Conservation (phyloP, 306 rosid genomes). For the Inga oerstediana region DNA sequence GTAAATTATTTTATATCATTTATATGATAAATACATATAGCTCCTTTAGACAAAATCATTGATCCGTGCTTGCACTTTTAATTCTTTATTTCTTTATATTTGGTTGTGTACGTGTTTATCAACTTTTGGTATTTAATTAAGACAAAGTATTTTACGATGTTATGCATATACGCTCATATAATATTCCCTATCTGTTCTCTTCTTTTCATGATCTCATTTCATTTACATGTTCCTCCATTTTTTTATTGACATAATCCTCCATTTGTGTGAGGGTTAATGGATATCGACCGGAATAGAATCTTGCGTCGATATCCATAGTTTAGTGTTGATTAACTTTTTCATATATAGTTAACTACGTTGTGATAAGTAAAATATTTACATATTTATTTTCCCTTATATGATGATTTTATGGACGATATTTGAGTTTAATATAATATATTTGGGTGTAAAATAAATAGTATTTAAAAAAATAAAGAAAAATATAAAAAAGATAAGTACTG, state of each 20-base stretch:
- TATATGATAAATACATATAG: background rate
- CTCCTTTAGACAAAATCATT: slow-evolving; percentile 46
- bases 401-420: too few species aligned
- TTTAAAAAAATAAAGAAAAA: too few species aligned
- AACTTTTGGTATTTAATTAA: slow-evolving; percentile 33
- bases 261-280: background rate
- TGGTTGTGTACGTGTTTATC: slow-evolving; percentile 5
- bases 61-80: slow-evolving; percentile 31
- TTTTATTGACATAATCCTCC: slow-evolving; percentile 31
- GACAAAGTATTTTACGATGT: background rate
- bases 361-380: too few species aligned
- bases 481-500: too few species aligned
- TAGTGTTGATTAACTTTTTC: background rate
- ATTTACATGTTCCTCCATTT: slow-evolving; percentile 26
- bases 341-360: background rate
- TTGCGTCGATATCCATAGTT: background rate
- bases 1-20: background rate
- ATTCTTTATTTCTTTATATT: slow-evolving; percentile 8
- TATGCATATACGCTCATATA: background rate
- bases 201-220: slow-evolving; percentile 38
- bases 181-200: slow-evolving; percentile 32
- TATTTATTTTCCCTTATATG: too few species aligned
- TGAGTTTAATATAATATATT: too few species aligned
- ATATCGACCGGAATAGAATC: background rate
- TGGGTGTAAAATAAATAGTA: too few species aligned